Percentiles rank a stretch among this genome's conserved stretches.
These are phyloP conservation scores for Linaria vulgaris DNA, from an alignment of 257 asterid genomes.

Conservation along the genomic window DNA sequence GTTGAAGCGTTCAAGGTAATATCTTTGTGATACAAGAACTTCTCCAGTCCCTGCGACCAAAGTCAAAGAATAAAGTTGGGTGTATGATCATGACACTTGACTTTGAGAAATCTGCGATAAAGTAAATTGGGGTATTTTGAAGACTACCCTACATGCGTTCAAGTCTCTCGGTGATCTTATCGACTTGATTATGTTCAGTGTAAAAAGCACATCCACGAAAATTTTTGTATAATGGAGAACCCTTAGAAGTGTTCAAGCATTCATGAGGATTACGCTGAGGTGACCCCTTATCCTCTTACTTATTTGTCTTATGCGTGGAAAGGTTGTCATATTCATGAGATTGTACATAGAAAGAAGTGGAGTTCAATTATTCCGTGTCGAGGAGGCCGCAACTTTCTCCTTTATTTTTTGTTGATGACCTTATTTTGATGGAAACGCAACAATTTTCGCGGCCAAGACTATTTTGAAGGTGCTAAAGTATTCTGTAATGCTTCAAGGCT, in stretches of 20 bases:
- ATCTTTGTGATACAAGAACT: background rate
- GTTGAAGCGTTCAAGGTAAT: background rate
- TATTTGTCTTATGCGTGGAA: no score
- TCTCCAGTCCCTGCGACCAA: background rate
- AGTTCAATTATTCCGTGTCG: no score
- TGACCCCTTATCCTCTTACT: no score
- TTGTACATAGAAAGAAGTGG: no score
- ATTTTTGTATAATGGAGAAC: background rate
- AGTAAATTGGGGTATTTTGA: background rate
- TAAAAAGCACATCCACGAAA: background rate
- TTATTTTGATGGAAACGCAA: no score
- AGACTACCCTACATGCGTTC: background rate
- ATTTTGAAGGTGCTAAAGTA: no score
- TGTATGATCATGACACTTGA: background rate
- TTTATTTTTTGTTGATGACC: no score
- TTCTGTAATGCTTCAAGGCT: no score
- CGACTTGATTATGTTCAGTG: background rate
- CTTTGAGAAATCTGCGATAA: constrained; percentile 1
- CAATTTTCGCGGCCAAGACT: no score
- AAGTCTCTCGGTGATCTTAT: accelerated
- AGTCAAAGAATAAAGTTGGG: background rate
- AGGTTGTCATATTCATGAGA: no score
- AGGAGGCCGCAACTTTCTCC: no score
- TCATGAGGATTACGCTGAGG: background rate
- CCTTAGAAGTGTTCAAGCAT: background rate